These are phyloP conservation scores for Malus asiatica DNA, from an alignment of 306 rosid species.

Conservation along the genomic window DNA sequence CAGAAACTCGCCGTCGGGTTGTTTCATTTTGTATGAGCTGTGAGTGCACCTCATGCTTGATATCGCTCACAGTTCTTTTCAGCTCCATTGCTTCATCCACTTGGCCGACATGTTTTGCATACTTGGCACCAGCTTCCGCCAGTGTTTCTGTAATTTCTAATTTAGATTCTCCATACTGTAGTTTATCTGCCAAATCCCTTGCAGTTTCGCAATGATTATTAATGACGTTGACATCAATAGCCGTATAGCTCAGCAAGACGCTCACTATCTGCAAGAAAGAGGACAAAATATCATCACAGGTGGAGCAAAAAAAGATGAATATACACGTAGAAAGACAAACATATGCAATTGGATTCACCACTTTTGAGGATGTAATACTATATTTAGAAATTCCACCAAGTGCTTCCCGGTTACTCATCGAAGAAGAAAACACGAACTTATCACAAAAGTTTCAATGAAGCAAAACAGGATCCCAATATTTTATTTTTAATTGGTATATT, in stretches of 20 bases:
- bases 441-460: not conserved
- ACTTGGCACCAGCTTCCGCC: conserved; percentile 71
- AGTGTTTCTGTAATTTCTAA: conserved; percentile 66
- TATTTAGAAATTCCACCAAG: not conserved
- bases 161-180: conserved; percentile 63
- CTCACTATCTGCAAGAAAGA: conserved; percentile 51
- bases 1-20: conserved; percentile 81
- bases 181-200: conserved; percentile 86
- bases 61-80: conserved; percentile 91
- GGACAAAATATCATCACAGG: conserved; percentile 13
- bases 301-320: no score
- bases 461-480: not conserved
- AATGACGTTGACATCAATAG: conserved; percentile 66
- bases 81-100: conserved; percentile 89
- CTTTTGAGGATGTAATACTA: not conserved
- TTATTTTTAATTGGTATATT: not conserved
- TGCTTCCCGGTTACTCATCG: not conserved
- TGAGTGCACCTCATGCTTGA: conserved; percentile 86
- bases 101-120: conserved; percentile 76
- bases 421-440: not conserved
- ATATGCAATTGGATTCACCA: not conserved
- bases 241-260: conserved; percentile 48
- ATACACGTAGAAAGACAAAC: not conserved
- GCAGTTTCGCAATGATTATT: conserved; percentile 77
- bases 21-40: conserved; percentile 73